Base-by-base conservation (phyloP, 2,329 filamentous ascomycete species). In the Aspergillus phoenicis region DNA sequence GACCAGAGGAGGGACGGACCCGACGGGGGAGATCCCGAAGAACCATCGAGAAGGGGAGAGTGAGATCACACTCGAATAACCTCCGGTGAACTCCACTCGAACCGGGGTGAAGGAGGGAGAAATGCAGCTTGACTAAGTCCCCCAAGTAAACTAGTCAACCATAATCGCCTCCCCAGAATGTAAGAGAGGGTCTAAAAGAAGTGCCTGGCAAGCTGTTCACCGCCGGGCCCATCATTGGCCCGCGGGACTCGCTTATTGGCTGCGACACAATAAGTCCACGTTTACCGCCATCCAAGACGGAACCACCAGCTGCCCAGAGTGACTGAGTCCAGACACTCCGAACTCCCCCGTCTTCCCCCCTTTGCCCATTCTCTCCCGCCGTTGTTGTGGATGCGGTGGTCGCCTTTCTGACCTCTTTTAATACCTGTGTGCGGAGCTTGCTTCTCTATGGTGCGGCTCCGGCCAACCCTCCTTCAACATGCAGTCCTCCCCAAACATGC, bases 401-500 rank as follows among this genome's bases (percentile, higher is more conserved):
- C 66, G 61, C 65, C 53, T 69, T 61, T 69, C 64, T 72, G 62
- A 68, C 65, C 51, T 67, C 62, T 60, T 69, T 65, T 71, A 58
- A 67, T 64, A 45, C 66, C 62, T 58, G 61, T 62, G 58, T 68
- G 73, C 70, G 73, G 73, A 76, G 74, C 72, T 71, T 75, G 71
- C 71, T 73, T 70, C 71, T 75, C 65, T 70, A 68, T 69, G 71
- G 71, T 74, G 77, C 74, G 76, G 77, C 77, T 78, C 73, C 76
- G 76, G 75, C 76, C 75, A 75, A 71, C 68, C 70, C 63, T 69
- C 62, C 55, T 67, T 72, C 73, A 79, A 73, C 61, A 80, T 80
- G 77, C 75, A 77, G 72, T 78, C 77, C 69, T 75, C 77, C 67
- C 77, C 79, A 68, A 81, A 78, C 66, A 80, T 81, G 79, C 77